Evolutionary conservation across 2,329 filamentous ascomycete species (phyloP), one percentile per base, ranked within the genome.

Genomic region (Nemania sp.): DNA sequence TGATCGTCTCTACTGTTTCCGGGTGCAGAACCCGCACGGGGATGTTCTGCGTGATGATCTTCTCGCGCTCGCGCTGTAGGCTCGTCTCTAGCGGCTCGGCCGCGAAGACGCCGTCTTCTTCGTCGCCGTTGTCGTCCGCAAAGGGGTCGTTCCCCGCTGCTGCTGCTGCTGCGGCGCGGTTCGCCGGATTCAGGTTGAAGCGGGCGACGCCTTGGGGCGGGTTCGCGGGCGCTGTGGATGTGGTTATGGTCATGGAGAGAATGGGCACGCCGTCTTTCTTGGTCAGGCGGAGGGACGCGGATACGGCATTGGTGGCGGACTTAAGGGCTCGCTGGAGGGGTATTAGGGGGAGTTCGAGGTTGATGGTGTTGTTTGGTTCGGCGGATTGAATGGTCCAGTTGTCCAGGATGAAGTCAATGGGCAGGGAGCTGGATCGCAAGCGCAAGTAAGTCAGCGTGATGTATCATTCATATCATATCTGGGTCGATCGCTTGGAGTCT

Each of bases 21-120:
- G 93, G 90, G 66, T 93, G 90, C 10, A 99, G 87, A 1, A 99
- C 94, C 20, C 94, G 91, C 51, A 98, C 92, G n/a, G 96, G 96
- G 45, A 99, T 92, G 80, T 98, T 94, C 77, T 99, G 96, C 0
- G 94, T 97, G 76, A 99, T 92, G 74, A 97, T 87, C 70, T 96
- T 97, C 79, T 98, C 94, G 73, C 93, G 90, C 76, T 95, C 93
- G 64, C 91, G 86, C 51, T 84, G 82, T 26, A 88, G 85, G 73
- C 77, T 87, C 72, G 83, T 88, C 78, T 86, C 88, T 26, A 90
- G 80, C 29, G 88, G 80, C 65, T 84, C 82, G 51, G 82, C 81
- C 66, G 82, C 78, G 73, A 85, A 86, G 32, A 83, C 79, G 58
- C 78, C 78, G 64, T 83, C 81, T 7, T 85, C 85, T 56, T 80